Percentiles rank a stretch among this genome's conserved stretches.
These are phyloP conservation scores for Aspergillus unguis DNA, from an alignment of 2,329 filamentous ascomycete species.

Conservation along the genomic window DNA sequence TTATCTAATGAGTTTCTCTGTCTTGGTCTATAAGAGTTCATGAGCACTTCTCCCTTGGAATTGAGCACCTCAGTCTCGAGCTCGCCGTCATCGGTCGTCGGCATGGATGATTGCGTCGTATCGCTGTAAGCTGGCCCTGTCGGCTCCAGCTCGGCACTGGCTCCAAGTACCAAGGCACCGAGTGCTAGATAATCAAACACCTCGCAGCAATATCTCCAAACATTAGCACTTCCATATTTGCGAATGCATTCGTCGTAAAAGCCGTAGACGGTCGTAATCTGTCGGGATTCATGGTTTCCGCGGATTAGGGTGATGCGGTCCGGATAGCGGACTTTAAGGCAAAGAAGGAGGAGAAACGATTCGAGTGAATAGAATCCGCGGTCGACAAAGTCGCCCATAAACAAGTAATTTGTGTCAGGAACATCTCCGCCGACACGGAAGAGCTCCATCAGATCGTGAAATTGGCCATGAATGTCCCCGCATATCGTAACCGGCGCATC, in stretches of 20 bases:
- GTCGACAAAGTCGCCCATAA: constrained; percentile 98
- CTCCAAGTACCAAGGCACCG: constrained; percentile 85
- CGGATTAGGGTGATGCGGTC: constrained; percentile 95
- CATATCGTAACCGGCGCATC: constrained; percentile 96
- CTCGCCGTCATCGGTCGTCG: constrained; percentile 59
- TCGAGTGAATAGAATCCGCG: constrained; percentile 97
- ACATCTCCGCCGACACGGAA: constrained; percentile 92
- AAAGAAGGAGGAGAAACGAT: constrained; percentile 90
- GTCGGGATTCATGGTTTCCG: constrained; percentile 92
- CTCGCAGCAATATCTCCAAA: constrained; percentile 96
- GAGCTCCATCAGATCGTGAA: constrained; percentile 94
- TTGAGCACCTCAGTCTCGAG: constrained; percentile 93
- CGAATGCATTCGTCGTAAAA: constrained; percentile 97
- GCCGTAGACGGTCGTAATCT: constrained; percentile 96
- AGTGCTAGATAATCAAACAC: constrained; percentile 96
- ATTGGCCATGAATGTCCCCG: constrained; percentile 94
- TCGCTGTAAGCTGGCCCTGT: constrained; percentile 49
- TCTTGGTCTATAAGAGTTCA: constrained; percentile 42
- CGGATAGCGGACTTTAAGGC: constrained; percentile 94
- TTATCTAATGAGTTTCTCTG: constrained; percentile 34
- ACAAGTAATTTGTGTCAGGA: constrained; percentile 93
- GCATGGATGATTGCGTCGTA: constrained; percentile 50
- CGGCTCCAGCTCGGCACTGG: constrained; percentile 62
- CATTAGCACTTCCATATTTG: constrained; percentile 94
- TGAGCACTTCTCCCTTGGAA: constrained; percentile 74